Evolutionary conservation across 345 rosid species (phyloP), one percentile per base, ranked within the genome.

Genomic region (Boechera divaricarpa): DNA sequence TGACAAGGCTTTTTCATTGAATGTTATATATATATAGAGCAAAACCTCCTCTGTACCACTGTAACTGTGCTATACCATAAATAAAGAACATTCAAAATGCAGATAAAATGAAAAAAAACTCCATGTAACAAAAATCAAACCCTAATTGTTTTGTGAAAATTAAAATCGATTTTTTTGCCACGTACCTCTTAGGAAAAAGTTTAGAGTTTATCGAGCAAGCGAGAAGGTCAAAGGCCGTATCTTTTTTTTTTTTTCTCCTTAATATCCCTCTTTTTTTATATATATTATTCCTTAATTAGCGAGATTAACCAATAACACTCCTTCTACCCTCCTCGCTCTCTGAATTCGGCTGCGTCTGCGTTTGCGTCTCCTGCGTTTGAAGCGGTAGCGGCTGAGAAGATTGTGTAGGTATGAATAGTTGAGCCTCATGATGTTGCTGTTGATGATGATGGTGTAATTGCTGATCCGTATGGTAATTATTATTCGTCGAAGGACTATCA

Each of bases 311-410:
- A 77, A 77, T 77, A 52, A 35, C 61, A 62, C 4, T 70, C 42
- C 77, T 66, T 66, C 49, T 39, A 49, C 4, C 73, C 74, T 87
- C 87, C 77, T 89, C 90, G 53, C 83, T 85, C 74, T 79, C 92
- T 52, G 90, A 80, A 12, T 73, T 78, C 12, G 47, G 80, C 66
- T 79, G 88, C 72, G 72, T 68, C 5, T 54, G 63, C 75, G 86
- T 86, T 55, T 79, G 86, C 38, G 79, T 66, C 33, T 71, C 87
- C 39, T 83, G 39, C 80, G 87, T 55, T 78, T 35, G 62, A 55
- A 79, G 72, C 51, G 73, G 79, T 16, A 51, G 58, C 70, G 72
- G 78, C 28, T 55, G 81, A 24, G 83, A 84, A 48, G 77, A 57
- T 10, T 69, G 84, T 49, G 80, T 48, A 32, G 68, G 77, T 61